Percentiles rank a stretch among this genome's conserved stretches.
Evolutionary conservation across 306 rosid genomes (phyloP).

Genomic region (Glycine latifolia): DNA sequence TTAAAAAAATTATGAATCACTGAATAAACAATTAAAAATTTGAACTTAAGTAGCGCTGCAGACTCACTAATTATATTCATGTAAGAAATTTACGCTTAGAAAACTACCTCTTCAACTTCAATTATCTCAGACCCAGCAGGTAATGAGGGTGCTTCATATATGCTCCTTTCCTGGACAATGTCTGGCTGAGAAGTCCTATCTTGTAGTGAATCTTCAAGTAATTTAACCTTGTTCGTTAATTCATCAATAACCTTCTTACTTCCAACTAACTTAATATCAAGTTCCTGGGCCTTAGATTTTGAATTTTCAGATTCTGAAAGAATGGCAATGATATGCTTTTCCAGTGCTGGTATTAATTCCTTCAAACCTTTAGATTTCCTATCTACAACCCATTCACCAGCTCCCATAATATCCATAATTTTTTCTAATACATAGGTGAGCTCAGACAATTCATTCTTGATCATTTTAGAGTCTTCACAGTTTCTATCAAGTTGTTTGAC

Average conservation of each 20-base stretch:
- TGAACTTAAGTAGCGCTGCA: constrained; percentile 3
- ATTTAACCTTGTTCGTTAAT: constrained; percentile 68
- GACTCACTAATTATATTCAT: constrained; percentile 15
- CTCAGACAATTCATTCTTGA: constrained; percentile 70
- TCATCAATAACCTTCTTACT: constrained; percentile 83
- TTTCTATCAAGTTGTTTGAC: constrained; percentile 56
- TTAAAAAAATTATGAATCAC: constrained; percentile 6
- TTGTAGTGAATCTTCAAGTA: constrained; percentile 72
- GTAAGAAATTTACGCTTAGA: constrained; percentile 31
- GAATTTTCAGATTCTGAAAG: constrained; percentile 74
- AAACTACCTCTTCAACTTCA: constrained; percentile 88
- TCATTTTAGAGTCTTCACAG: constrained; percentile 62
- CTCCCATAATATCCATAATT: constrained; percentile 62
- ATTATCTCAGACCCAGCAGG: constrained; percentile 84
- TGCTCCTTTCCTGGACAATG: constrained; percentile 80
- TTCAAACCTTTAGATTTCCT: constrained; percentile 58
- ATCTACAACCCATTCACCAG: constrained; percentile 60
- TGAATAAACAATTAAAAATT: constrained; percentile 13
- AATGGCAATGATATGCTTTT: constrained; percentile 63
- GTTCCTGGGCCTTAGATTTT: constrained; percentile 76
- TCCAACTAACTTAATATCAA: constrained; percentile 65
- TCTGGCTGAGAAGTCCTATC: constrained; percentile 64
- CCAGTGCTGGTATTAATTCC: constrained; percentile 68
- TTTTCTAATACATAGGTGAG: constrained; percentile 63
- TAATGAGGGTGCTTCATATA: constrained; percentile 44